Evolutionary conservation across 2,329 filamentous ascomycete species (phyloP).

Genomic region (Aspergillus intermedius): DNA sequence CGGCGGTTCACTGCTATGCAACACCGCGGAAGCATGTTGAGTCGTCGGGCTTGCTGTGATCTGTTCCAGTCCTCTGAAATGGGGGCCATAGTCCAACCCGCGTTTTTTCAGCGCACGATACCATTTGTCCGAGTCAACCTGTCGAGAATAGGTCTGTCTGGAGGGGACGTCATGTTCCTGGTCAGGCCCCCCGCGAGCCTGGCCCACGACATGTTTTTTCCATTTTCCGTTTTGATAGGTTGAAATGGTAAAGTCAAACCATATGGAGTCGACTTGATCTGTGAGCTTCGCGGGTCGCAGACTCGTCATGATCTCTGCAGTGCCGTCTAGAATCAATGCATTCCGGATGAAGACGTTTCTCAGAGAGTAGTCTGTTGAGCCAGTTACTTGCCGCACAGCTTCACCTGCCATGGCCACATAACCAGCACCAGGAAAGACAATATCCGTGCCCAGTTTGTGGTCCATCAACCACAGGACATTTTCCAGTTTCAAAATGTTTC

Average conservation of each 20-base stretch:
- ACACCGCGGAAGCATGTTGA: not conserved
- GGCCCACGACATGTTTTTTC: not conserved
- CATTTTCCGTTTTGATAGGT: not conserved
- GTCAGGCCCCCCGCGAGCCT: not conserved
- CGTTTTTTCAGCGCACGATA: not conserved
- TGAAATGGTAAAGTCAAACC: not conserved
- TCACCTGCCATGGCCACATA: conserved; percentile 22
- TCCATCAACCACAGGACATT: conserved; percentile 26
- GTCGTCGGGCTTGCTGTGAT: not conserved
- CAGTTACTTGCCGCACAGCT: conserved; percentile 13
- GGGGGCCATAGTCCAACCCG: not conserved
- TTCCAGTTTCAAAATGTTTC: conserved; percentile 18
- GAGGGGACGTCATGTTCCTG: not conserved
- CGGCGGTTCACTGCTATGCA: conserved; percentile 1
- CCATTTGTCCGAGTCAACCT: not conserved
- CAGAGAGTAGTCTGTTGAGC: conserved; percentile 7
- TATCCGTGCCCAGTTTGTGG: conserved; percentile 16
- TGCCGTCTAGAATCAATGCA: conserved; percentile 5
- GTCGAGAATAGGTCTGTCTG: not conserved
- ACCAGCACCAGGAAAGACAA: conserved; percentile 19
- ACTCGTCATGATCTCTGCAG: not conserved
- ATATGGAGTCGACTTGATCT: not conserved
- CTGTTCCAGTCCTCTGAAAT: not conserved
- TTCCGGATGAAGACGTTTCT: conserved; percentile 9
- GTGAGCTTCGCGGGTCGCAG: not conserved